Percentiles rank a stretch among this genome's conserved stretches.
Evolutionary conservation across 2,329 filamentous ascomycete genomes (phyloP).

Genomic region (Acrodontium crateriforme): DNA sequence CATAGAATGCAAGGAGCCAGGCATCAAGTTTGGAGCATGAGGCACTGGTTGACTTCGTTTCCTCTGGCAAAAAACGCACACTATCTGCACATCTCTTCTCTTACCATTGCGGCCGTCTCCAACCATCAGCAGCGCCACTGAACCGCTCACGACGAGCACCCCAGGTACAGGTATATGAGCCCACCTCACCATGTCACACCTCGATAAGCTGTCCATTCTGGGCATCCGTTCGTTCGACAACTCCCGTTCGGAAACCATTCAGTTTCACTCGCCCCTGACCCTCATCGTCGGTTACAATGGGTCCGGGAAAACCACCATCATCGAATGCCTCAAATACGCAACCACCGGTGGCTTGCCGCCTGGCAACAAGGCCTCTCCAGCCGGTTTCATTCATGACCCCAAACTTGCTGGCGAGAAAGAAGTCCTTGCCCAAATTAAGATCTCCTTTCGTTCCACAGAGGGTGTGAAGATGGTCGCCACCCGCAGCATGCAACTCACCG

Average conservation of each 20-base stretch:
- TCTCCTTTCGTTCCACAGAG: constrained; percentile 69
- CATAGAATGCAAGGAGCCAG: too few relatives aligned
- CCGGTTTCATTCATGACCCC: constrained; percentile 95
- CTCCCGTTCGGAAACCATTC: constrained; percentile 58
- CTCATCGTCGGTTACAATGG: constrained; percentile 96
- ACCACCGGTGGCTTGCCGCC: constrained; percentile 88
- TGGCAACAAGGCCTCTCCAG: constrained; percentile 74
- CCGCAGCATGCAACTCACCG: constrained; percentile 69
- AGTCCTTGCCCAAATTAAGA: constrained; percentile 78
- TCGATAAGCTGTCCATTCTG: constrained; percentile 77
- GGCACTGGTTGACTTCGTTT: too few relatives aligned
- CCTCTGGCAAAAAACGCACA: too few relatives aligned
- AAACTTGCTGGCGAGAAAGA: constrained; percentile 81
- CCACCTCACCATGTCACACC: constrained; percentile 40
- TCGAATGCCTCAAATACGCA: constrained; percentile 96
- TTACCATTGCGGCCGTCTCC: too few relatives aligned
- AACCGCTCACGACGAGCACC: neutral
- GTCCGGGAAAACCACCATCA: constrained; percentile 97
- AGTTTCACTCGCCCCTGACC: constrained; percentile 81
- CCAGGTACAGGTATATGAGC: neutral
- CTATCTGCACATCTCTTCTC: too few relatives aligned
- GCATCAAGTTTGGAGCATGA: too few relatives aligned
- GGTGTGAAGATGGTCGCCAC: constrained; percentile 70
- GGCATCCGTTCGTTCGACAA: constrained; percentile 83
- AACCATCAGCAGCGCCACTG: too few relatives aligned